Evolutionary conservation across 495 filamentous ascomycete species (phyloP).

Genomic region (Aspergillus steynii): DNA sequence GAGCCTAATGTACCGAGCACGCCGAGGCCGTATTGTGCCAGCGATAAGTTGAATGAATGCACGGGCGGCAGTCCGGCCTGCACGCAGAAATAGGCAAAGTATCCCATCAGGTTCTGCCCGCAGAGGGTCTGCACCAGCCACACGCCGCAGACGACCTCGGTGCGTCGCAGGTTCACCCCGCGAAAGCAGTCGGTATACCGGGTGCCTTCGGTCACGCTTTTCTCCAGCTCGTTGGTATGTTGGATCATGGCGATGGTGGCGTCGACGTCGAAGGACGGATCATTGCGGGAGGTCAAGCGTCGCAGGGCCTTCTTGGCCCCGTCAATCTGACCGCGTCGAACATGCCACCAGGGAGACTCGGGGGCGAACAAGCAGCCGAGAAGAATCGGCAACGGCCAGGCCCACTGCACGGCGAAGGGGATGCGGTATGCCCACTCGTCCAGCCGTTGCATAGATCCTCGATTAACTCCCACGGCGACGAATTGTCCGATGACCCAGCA

Average conservation of each 20-base stretch:
- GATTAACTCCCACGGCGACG: slow-evolving; percentile 65
- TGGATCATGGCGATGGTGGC: slow-evolving; percentile 74
- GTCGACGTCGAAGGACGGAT: slow-evolving; percentile 59
- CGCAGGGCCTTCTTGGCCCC: slow-evolving; percentile 60
- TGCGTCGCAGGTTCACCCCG: slow-evolving; percentile 65
- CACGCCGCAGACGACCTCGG: slow-evolving; percentile 64
- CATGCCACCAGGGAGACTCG: slow-evolving; percentile 75
- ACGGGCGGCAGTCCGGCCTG: slow-evolving; percentile 60
- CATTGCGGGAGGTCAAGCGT: slow-evolving; percentile 53
- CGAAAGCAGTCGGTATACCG: slow-evolving; percentile 68
- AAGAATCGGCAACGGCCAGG: slow-evolving; percentile 68
- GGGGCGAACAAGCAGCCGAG: slow-evolving; percentile 64
- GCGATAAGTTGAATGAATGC: slow-evolving; percentile 62
- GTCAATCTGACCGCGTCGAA: slow-evolving; percentile 60
- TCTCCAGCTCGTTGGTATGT: slow-evolving; percentile 66
- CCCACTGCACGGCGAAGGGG: slow-evolving; percentile 71
- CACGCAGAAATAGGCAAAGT: slow-evolving; percentile 68
- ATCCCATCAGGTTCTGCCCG: slow-evolving; percentile 68
- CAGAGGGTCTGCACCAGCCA: slow-evolving; percentile 74
- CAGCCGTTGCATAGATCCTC: slow-evolving; percentile 47
- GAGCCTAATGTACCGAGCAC: slow-evolving; percentile 63
- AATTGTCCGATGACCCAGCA: slow-evolving; percentile 74
- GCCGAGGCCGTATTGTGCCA: slow-evolving; percentile 67
- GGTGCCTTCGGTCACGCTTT: slow-evolving; percentile 58
- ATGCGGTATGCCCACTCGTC: slow-evolving; percentile 62